Base-by-base conservation (phyloP, 495 filamentous ascomycete species). In the Lichenothelia convexa region DNA sequence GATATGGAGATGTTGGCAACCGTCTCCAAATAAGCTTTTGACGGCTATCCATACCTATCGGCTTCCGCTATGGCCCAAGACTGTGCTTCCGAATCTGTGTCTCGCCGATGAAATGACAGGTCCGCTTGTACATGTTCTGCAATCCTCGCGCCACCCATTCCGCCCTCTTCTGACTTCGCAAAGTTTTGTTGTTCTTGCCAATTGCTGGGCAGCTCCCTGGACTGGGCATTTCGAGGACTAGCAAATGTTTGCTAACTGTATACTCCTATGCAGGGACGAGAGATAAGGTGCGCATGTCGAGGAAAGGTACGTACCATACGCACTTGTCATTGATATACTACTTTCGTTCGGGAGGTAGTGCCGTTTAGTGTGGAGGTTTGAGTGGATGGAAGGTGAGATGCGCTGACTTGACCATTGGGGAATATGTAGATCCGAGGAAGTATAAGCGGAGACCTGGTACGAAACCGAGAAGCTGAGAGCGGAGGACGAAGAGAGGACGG, bases 391-490 rank as follows among this genome's bases (percentile, higher is more conserved):
- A 36, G n/a, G 7, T 36, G 21, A 13, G 21, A 20, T 36, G 8
- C 3, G 36, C 36, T 30, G 26, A 15, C 21, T 9, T 22, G 17
- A 22, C 34, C 31, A 16, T 33, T 16, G n/a, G 18, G 31, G 16
- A 2, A 24, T 32, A 15, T 19, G 1, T 41, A 56, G 75, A 83
- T 56, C 72, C 72, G 45, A 62, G 78, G 48, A 84, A 84, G 61
- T 75, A 70, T 49, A 71, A 73, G 39, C 58, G 75, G 21, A 53
- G 31, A 21, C 45, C 38, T 1, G 45, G 45, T 1, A 44, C 41
- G 21, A 44, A 44, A 32, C 36, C 44, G 30, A 46, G 35, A 35
- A 38, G 23, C 32, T 45, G 36, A 43, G 18, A 5, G 21, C 27
- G 19, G 23, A n/a, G 5, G 7, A 30, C 23, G 8, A 19, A 21